These are phyloP conservation scores for Tulasnella sp. DNA, from an alignment of 768 basidiomycete genomes.

Conservation along the genomic window DNA sequence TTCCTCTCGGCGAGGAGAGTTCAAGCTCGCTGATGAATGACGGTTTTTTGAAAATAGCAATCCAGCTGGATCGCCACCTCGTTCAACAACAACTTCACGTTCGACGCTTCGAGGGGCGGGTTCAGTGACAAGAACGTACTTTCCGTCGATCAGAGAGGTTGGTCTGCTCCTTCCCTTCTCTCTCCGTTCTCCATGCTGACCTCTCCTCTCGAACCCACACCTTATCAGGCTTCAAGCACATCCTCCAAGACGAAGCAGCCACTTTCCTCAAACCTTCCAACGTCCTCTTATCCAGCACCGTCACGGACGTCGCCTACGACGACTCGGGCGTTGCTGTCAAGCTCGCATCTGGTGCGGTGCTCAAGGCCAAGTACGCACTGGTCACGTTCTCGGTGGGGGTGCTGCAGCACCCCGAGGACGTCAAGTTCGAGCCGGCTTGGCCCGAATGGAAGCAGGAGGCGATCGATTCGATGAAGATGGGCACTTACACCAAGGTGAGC, in stretches of 20 bases:
- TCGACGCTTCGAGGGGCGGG: conserved; percentile 50
- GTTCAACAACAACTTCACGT: conserved; percentile 61
- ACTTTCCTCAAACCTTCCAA: conserved; percentile 51
- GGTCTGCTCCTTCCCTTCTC: neutral
- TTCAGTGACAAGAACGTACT: conserved; percentile 55
- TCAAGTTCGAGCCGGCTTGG: conserved; percentile 52
- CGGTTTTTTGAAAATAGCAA: conserved; percentile 1
- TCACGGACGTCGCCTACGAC: conserved; percentile 49
- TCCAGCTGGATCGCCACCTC: conserved; percentile 23
- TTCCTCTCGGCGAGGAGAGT: conserved; percentile 36
- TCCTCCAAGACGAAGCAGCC: conserved; percentile 56
- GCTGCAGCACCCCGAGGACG: conserved; percentile 56
- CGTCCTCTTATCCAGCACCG: conserved; percentile 50
- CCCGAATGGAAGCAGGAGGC: conserved; percentile 64
- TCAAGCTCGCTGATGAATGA: neutral
- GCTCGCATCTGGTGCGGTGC: conserved; percentile 43
- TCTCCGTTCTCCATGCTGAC: neutral
- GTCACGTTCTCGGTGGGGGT: conserved; percentile 71
- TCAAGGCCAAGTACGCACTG: conserved; percentile 57
- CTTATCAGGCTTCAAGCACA: conserved; percentile 44
- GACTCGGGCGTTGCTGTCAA: conserved; percentile 48
- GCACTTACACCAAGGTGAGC: conserved; percentile 63
- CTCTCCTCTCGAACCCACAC: no score
- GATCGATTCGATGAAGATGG: conserved; percentile 60
- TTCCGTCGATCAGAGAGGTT: conserved; percentile 57